phyloP scores from a whole-genome alignment of 208 protist genomes.

The Trypanosoma avium region DNA sequence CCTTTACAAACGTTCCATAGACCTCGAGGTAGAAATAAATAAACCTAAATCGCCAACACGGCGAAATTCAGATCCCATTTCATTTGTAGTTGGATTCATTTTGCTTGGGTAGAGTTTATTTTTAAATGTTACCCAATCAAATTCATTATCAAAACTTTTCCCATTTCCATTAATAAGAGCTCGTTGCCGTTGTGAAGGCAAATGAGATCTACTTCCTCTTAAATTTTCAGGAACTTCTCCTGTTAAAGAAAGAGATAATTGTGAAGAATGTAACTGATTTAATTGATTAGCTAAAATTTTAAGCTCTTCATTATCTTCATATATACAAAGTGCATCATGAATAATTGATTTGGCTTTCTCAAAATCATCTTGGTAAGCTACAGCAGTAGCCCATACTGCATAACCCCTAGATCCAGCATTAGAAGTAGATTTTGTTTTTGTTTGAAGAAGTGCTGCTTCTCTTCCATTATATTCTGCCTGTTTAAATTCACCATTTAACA shows the following conservation, averaged over 20 bases:
- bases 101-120: slow-evolving; percentile 82
- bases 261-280: slow-evolving; percentile 19
- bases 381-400: slow-evolving; percentile 65
- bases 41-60: slow-evolving; percentile 78
- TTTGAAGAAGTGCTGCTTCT: slow-evolving; percentile 63
- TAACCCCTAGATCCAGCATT: slow-evolving; percentile 42
- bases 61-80: slow-evolving; percentile 86
- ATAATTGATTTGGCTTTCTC: slow-evolving; percentile 57
- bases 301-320: slow-evolving; percentile 37
- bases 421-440: slow-evolving; percentile 24
- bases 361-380: slow-evolving; percentile 85
- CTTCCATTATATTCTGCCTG: slow-evolving; percentile 78
- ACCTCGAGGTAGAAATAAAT: slow-evolving; percentile 76
- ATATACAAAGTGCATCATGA: slow-evolving; percentile 58
- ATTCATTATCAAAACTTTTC: slow-evolving; percentile 80
- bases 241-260: slow-evolving; percentile 26
- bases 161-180: slow-evolving; percentile 58
- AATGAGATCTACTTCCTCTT: slow-evolving; percentile 24
- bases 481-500: slow-evolving; percentile 66
- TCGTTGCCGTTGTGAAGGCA: slow-evolving; percentile 54
- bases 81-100: slow-evolving; percentile 78
- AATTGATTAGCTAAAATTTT: slow-evolving; percentile 22
- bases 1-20: slow-evolving; percentile 53
- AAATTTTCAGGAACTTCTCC: slow-evolving; percentile 24
- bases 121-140: slow-evolving; percentile 81